phyloP scores from a whole-genome alignment of 116 monocot genomes.

The Dioscorea cayenensis region DNA sequence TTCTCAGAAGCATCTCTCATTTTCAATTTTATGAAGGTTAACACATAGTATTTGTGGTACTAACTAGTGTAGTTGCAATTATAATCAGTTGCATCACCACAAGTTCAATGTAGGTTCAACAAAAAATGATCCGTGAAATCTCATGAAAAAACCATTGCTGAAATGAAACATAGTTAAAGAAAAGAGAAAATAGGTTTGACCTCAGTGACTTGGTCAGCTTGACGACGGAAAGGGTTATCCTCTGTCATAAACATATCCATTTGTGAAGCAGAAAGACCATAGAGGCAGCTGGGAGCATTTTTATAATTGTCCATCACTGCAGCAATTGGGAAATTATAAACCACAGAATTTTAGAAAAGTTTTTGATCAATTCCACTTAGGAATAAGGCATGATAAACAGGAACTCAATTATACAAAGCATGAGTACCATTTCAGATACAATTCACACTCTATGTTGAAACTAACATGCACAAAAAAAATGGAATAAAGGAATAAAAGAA shows the following conservation, averaged over 20 bases:
- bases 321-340: not conserved
- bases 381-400: not conserved
- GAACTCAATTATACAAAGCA: not conserved
- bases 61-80: too few relatives aligned
- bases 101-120: not conserved
- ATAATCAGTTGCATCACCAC: not conserved
- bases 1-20: not conserved
- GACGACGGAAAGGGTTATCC: slow-evolving; percentile 56
- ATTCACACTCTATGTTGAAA: not conserved
- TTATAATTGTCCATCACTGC: slow-evolving; percentile 86
- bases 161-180: not conserved
- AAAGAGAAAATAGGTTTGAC: slow-evolving; percentile 10
- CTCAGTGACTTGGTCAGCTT: slow-evolving; percentile 76
- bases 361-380: not conserved
- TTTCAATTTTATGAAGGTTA: not conserved
- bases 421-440: not conserved
- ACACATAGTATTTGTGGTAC: too few relatives aligned
- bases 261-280: slow-evolving; percentile 71
- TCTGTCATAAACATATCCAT: slow-evolving; percentile 98
- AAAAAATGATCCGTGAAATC: not conserved
- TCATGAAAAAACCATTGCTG: not conserved
- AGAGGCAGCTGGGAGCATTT: slow-evolving; percentile 64
- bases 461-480: too few relatives aligned
- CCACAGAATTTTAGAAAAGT: not conserved
- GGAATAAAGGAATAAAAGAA: too few relatives aligned